phyloP scores from a whole-genome alignment of 495 filamentous ascomycete genomes.

The Extremus antarcticus region DNA sequence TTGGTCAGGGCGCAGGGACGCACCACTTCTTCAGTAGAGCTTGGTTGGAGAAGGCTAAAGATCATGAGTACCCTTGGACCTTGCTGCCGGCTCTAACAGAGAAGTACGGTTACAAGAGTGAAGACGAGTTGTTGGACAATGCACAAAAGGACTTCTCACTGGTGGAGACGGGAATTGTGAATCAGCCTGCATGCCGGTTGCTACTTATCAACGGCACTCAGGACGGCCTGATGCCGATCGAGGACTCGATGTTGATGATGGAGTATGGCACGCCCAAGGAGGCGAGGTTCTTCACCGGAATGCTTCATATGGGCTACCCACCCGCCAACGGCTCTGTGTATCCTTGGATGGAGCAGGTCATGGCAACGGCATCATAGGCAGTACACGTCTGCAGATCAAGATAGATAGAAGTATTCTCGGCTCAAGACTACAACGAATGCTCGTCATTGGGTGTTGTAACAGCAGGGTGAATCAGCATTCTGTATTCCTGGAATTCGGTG shows the following conservation, averaged over 20 bases:
- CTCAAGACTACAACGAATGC: no score
- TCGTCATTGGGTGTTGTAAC: no score
- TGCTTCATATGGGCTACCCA: conserved; percentile 19
- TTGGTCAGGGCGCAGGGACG: conserved; percentile 61
- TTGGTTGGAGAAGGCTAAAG: conserved; percentile 54
- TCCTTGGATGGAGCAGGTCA: conserved; percentile 25
- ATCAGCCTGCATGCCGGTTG: conserved; percentile 48
- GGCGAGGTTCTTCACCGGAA: conserved; percentile 34
- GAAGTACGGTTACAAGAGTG: conserved; percentile 55
- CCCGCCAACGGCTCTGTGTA: conserved; percentile 15
- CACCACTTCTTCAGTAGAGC: conserved; percentile 56
- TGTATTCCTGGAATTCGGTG: no score
- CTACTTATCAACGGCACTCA: conserved; percentile 54
- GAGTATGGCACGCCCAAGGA: conserved; percentile 67
- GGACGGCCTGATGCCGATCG: conserved; percentile 65
- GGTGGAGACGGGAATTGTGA: conserved; percentile 50
- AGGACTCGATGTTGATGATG: conserved; percentile 59
- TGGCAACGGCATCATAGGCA: conserved; percentile 10
- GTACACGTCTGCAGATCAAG: background rate
- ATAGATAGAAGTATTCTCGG: background rate
- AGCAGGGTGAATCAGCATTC: no score
- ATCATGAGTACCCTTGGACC: conserved; percentile 68
- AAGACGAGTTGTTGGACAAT: conserved; percentile 47
- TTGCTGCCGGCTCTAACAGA: conserved; percentile 13
- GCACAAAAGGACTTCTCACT: conserved; percentile 63